A percentile compares a stretch with the other conserved stretches of the same genome.
Conservation (phyloP, 2,329 filamentous ascomycete genomes). For the Colletotrichum salicis region DNA sequence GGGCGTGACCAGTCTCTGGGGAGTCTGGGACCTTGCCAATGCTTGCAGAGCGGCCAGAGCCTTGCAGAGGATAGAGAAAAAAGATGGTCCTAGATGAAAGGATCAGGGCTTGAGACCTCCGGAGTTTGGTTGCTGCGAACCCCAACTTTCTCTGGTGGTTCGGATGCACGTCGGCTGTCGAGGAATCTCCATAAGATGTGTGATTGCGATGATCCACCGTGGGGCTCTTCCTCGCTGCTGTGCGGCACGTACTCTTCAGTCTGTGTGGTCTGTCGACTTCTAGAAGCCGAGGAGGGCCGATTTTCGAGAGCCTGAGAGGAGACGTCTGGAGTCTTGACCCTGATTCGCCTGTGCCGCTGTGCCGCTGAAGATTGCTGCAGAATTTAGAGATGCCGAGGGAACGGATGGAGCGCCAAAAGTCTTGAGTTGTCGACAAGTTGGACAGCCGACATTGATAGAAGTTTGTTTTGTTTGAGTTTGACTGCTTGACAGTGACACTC, state of each 20-base stretch:
- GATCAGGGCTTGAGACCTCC: conserved; percentile 31
- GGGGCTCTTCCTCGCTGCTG: conserved; percentile 1
- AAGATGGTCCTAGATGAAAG: conserved; percentile 5
- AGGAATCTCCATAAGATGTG: conserved; percentile 1
- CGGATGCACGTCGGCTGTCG: conserved; percentile 16
- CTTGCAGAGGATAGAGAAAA: background rate
- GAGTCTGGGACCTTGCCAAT: background rate
- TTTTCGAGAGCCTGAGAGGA: background rate
- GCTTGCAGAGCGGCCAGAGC: background rate
- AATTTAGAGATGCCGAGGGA: background rate
- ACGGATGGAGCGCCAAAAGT: background rate
- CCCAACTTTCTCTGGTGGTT: conserved; percentile 18
- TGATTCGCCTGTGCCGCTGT: background rate
- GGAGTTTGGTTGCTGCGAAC: background rate
- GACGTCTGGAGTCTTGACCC: background rate
- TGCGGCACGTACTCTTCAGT: background rate
- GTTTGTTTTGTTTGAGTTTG: background rate
- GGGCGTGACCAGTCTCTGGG: background rate
- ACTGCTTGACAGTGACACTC: background rate
- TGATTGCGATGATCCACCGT: conserved; percentile 30
- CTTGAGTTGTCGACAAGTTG: background rate
- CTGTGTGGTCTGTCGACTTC: background rate
- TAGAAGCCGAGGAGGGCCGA: conserved; percentile 3
- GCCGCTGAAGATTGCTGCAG: conserved; percentile 4
- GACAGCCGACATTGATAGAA: background rate